Evolutionary conservation across 805 yeast genomes (phyloP).

Genomic region (Teunomyces funiuensis): DNA sequence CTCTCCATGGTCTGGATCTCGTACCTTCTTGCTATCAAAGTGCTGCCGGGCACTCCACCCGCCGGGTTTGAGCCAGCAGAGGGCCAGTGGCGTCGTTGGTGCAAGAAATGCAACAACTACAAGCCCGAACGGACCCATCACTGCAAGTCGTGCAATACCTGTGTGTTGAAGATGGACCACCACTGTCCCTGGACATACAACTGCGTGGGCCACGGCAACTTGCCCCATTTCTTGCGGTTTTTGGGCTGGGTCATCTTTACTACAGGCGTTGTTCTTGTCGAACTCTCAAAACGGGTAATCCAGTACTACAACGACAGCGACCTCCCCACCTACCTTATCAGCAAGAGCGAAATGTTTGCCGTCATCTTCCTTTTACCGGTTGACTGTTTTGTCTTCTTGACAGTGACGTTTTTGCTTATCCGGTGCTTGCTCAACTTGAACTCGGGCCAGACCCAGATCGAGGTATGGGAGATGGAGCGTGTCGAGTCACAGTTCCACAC

Average conservation of each 20-base stretch:
- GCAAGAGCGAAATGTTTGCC: conserved; percentile 51
- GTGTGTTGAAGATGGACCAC: conserved; percentile 91
- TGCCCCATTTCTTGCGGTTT: conserved; percentile 80
- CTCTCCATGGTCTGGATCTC: conserved; percentile 69
- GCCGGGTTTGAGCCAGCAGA: conserved; percentile 39
- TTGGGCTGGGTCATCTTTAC: conserved; percentile 61
- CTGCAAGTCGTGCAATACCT: conserved; percentile 71
- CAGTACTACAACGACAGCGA: conserved; percentile 49
- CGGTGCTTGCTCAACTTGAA: conserved; percentile 58
- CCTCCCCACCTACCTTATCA: conserved; percentile 56
- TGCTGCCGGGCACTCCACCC: conserved; percentile 71
- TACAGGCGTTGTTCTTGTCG: conserved; percentile 46
- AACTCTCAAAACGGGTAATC: conserved; percentile 40
- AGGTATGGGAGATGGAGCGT: conserved; percentile 88
- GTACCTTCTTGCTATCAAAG: conserved; percentile 65
- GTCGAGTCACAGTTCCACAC: conserved; percentile 62
- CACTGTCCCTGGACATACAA: conserved; percentile 92
- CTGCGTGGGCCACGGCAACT: conserved; percentile 79
- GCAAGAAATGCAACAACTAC: conserved; percentile 66
- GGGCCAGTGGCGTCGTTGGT: conserved; percentile 65
- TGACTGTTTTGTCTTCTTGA: conserved; percentile 56
- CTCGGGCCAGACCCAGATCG: conserved; percentile 84
- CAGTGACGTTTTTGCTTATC: conserved; percentile 57
- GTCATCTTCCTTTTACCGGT: conserved; percentile 56
- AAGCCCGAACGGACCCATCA: conserved; percentile 89